Evolutionary conservation across 192 early-diverging fungal genomes (phyloP).

Genomic region (Coemansia sp.): DNA sequence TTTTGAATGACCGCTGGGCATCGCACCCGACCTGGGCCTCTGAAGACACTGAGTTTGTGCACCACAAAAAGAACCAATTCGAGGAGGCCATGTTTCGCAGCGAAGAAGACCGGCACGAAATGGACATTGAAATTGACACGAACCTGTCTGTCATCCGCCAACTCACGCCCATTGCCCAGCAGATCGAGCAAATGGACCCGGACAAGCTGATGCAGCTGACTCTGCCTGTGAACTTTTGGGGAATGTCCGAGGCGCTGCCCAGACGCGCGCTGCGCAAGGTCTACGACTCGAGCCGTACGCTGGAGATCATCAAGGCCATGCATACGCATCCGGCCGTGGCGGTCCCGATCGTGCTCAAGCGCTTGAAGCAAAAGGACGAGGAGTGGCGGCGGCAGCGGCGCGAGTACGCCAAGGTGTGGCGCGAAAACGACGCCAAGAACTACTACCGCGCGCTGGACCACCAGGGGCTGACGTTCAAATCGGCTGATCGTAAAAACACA

Average conservation of each 20-base stretch:
- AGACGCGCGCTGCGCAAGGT: constrained; percentile 93
- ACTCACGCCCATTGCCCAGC: constrained; percentile 83
- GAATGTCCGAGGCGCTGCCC: constrained; percentile 83
- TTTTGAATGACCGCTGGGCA: constrained; percentile 95
- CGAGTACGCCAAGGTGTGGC: constrained; percentile 96
- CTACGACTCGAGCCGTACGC: constrained; percentile 82
- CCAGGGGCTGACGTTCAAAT: constrained; percentile 88
- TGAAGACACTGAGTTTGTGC: constrained; percentile 85
- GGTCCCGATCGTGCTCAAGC: constrained; percentile 89
- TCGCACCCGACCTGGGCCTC: constrained; percentile 90
- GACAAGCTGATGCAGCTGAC: constrained; percentile 77
- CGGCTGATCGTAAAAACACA: constrained; percentile 77
- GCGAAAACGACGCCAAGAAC: constrained; percentile 90
- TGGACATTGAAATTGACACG: constrained; percentile 96
- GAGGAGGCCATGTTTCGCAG: constrained; percentile 94
- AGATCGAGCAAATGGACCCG: constrained; percentile 75
- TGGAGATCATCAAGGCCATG: constrained; percentile 88
- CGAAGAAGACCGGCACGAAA: constrained; percentile 97
- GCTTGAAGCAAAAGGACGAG: constrained; percentile 98
- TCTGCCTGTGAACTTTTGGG: constrained; percentile 74
- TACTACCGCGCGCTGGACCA: constrained; percentile 94
- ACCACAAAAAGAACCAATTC: constrained; percentile 86
- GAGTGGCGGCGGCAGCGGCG: constrained; percentile 81
- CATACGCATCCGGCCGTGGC: constrained; percentile 88
- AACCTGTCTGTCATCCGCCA: constrained; percentile 86